Evolutionary conservation across 257 asterid species (phyloP).

Genomic region (Mentha longifolia): DNA sequence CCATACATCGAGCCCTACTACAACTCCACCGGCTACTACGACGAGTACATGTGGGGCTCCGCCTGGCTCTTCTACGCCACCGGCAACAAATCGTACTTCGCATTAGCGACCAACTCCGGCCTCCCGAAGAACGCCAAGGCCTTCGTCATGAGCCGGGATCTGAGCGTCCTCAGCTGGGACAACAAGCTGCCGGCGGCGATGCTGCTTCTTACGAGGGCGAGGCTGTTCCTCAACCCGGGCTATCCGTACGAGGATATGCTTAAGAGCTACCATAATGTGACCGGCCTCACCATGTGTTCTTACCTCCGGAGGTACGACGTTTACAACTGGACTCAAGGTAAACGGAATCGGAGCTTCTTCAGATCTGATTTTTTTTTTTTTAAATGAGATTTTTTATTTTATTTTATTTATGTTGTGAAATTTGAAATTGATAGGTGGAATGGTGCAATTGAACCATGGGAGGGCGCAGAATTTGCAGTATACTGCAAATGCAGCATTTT

Average conservation of each 20-base stretch:
- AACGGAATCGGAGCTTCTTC: not conserved
- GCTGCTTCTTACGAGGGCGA: slow-evolving; percentile 65
- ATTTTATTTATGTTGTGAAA: too few species aligned
- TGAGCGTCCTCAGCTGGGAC: slow-evolving; percentile 85
- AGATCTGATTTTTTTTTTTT: not conserved
- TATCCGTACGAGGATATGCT: slow-evolving; percentile 90
- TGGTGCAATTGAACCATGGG: slow-evolving; percentile 68
- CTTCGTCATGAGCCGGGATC: slow-evolving; percentile 47
- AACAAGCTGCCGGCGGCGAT: slow-evolving; percentile 90
- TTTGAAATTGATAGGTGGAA: slow-evolving; percentile 53
- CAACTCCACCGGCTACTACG: slow-evolving; percentile 76
- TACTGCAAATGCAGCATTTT: slow-evolving; percentile 81
- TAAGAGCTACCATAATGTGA: slow-evolving; percentile 60
- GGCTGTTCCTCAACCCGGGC: slow-evolving; percentile 79
- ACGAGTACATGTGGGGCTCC: slow-evolving; percentile 83
- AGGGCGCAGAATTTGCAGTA: slow-evolving; percentile 68
- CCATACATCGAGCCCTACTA: slow-evolving; percentile 62
- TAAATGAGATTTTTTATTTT: too few species aligned
- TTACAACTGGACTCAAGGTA: slow-evolving; percentile 77
- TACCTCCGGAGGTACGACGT: slow-evolving; percentile 63
- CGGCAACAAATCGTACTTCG: slow-evolving; percentile 60
- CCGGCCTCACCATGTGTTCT: slow-evolving; percentile 86
- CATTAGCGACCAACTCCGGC: slow-evolving; percentile 55
- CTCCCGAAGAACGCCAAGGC: slow-evolving; percentile 52
- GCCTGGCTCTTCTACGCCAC: slow-evolving; percentile 91